Base-by-base conservation (phyloP, 1,284 basidiomycete genomes). In the Pulchroboletus neoregius region DNA sequence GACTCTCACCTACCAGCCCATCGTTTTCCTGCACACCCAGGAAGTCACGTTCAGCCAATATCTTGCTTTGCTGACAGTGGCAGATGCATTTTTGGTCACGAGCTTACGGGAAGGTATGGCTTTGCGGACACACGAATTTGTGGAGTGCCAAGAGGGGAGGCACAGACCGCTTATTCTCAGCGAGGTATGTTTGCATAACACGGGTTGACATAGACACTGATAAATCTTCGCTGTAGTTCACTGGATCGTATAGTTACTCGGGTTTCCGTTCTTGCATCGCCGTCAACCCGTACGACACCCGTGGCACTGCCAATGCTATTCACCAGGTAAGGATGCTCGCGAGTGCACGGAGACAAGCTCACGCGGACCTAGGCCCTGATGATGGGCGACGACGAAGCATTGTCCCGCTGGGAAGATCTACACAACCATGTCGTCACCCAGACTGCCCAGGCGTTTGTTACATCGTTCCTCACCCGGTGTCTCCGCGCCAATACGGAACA, bases 61-160 rank as follows among this genome's bases (percentile, higher is more conserved):
- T 63, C 74, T 93, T 12, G 91, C 87, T 8, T 70, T 93, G 28
- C 71, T 93, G 38, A 90, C 78, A 3, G 83, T 88, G 5, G 91
- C 87, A 1, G 91, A 94, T 65, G 87, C 84, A n/a, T 94, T 94
- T 66, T 71, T 93, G 56, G 85, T 91, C 23, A 88, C 87, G 2
- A 86, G 83, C 62, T 67, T 94, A 60, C 74, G 91, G 6, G 91
- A 94, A 66, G 91, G 91, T 0, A 94, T 93, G 91, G 90, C 89
- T 24, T 50, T 52, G 15, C 71, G 87, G 32, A 82, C 85, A 7
- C 88, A 91, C 61, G 91, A 92, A 64, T 93, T 83, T 62, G 87
- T 93, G 11, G 86, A 90, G 62, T 90, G 86, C 56, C 88, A 89
- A 60, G 81, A 85, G 58, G 79, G 75, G 46, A 71, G 71, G 16